Base-by-base conservation (phyloP, 2,329 filamentous ascomycete species). In the Coniochaeta ligniaria region DNA sequence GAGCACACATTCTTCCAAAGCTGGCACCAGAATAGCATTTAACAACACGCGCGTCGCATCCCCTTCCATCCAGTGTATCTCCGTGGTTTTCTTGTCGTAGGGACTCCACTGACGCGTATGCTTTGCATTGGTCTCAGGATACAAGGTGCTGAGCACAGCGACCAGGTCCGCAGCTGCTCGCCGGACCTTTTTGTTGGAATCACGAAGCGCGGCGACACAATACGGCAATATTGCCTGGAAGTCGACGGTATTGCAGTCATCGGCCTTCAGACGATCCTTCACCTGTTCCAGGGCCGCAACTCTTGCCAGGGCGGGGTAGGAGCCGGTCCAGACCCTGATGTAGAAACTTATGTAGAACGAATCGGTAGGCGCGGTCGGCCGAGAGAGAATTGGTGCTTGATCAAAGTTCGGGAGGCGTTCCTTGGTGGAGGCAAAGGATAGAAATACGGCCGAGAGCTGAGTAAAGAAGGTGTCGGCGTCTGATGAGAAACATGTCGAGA, bases 221-320 rank as follows among this genome's bases (percentile, higher is more conserved):
- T 96, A 97, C 2, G 94, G 94, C n/a, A 96, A 70, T 20, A 97
- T 72, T 12, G 85, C 83, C 70, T 98, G 94, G 57, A 93, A 80
- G 70, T 96, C 90, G 8, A 83, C 69, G 22, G 77, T 76, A 24
- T 70, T 72, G 59, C 76, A 78, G 61, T 82, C 79, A 16, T 74
- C 74, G 11, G 75, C 72, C 59, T 83, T 83, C 20, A 92, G 71
- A 28, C 80, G 78, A 33, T 78, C 78, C 62, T 85, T 84, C 16
- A 85, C 82, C 68, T 85, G 80, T 45, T 87, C 84, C 57, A 96
- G 74, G 12, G 92, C 91, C 9, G 86, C 82, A 60, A 83, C 80
- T 63, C 90, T 85, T 3, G 86, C 87, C 54, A 90, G 76, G 2
- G 85, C 84, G 7, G 91, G 88, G 68, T 88, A 88, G 1, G 85